Evolutionary conservation across 805 yeast species (phyloP), one percentile per base, ranked within the genome.

Genomic region (Teunomyces kruisii): DNA sequence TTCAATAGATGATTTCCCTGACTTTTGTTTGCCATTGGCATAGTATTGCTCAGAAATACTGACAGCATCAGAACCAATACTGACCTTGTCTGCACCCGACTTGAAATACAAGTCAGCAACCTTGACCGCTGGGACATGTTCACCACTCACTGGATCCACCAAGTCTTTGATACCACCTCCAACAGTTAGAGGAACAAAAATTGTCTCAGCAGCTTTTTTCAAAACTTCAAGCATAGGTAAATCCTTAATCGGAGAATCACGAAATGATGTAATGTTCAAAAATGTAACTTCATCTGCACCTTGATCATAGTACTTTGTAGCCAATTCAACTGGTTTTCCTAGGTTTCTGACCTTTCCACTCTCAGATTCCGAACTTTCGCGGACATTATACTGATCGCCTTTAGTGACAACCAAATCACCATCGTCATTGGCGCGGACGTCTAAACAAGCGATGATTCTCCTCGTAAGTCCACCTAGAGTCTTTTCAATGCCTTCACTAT

Each of bases 251-350:
- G 99, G 99, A 27, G 96, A 89, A 66, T 91, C 88, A 64, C 98
- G 79, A 70, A 94, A 94, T 3, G 97, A 90, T 0, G 99, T 95
- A 56, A 94, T 94, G 61, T 94, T 94, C 54, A 94, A 75, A 56
- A 94, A 94, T 0, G 98, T 92, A 28, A 94, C 83, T 65, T 94
- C 99, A 62, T 94, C 99, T 0, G 99, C 98, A 24, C 99, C 99
- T 67, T 94, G 97, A 31, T 76, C 68, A 59, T 88, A 94, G 62
- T 94, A 94, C 56, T 83, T 83, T 53, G 89, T 85, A 2, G 99
- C 99, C 64, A 94, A 71, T 59, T 88, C 88, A 0, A 94, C 97
- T 1, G 99, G 99, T 64, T 95, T 94, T 13, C 99, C 99, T 48
- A 94, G 72, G 61, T 94, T 94, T 63, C 97, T 80, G 22, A 94